These are phyloP conservation scores for Plectosphaerella plurivora DNA, from an alignment of 2,329 filamentous ascomycete species.

Conservation along the genomic window DNA sequence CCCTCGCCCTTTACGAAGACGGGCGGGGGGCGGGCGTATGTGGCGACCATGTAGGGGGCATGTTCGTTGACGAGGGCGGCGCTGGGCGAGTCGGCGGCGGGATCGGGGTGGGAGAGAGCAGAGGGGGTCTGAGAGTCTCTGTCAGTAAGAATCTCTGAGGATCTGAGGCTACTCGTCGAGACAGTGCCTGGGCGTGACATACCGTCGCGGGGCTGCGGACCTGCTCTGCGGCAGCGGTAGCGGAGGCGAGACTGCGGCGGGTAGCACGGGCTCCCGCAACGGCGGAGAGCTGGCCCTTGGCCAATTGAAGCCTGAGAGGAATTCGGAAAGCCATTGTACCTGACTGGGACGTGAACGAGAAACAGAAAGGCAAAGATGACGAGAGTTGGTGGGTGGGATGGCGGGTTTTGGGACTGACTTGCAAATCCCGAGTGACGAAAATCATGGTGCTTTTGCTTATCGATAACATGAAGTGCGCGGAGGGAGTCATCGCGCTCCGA, in stretches of 20 bases:
- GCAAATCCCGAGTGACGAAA: neutral
- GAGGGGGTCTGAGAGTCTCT: slow-evolving; percentile 20
- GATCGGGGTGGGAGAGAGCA: slow-evolving; percentile 63
- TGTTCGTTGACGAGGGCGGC: slow-evolving; percentile 70
- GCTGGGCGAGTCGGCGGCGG: slow-evolving; percentile 68
- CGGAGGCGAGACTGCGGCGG: slow-evolving; percentile 25
- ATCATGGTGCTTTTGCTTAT: neutral
- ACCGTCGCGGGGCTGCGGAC: slow-evolving; percentile 29
- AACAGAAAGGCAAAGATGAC: neutral
- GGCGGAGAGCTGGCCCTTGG: slow-evolving; percentile 15
- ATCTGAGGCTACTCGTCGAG: too few species aligned
- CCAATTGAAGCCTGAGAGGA: slow-evolving; percentile 32
- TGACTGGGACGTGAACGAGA: neutral
- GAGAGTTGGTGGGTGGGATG: neutral
- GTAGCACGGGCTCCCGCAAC: slow-evolving; percentile 19
- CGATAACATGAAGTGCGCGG: neutral
- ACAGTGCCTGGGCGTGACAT: slow-evolving; percentile 4
- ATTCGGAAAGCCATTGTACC: slow-evolving; percentile 33
- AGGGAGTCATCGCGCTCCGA: neutral
- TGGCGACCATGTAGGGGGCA: slow-evolving; percentile 88
- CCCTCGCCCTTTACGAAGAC: slow-evolving; percentile 88
- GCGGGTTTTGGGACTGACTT: neutral
- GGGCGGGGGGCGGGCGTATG: slow-evolving; percentile 84
- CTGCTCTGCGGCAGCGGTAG: slow-evolving; percentile 27
- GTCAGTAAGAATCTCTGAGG: too few species aligned